phyloP scores from a whole-genome alignment of 345 rosid genomes.

The Pseudoturritis turrita region DNA sequence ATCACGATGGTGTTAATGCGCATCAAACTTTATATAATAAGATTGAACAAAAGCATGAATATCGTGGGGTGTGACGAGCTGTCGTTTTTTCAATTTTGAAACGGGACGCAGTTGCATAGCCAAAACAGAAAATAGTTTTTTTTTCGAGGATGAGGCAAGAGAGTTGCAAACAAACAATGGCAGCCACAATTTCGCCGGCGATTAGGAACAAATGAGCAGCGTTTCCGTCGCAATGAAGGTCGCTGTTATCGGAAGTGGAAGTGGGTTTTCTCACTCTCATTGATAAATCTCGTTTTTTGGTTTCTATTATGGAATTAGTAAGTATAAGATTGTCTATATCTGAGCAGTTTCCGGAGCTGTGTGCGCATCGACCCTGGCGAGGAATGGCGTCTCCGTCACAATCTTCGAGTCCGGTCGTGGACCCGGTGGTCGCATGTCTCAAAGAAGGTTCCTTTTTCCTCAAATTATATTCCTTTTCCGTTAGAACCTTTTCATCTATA shows the following conservation, averaged over 20 bases:
- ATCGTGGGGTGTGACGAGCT: background rate
- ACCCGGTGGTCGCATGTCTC: constrained; percentile 91
- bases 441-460: constrained; percentile 52
- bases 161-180: background rate
- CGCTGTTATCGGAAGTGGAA: constrained; percentile 80
- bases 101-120: constrained; percentile 9
- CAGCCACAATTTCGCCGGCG: constrained; percentile 25
- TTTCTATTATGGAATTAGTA: background rate
- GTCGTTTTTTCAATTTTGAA: background rate
- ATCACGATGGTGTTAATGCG: no score
- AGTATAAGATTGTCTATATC: background rate
- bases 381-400: constrained; percentile 66
- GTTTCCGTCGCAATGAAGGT: constrained; percentile 52
- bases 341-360: constrained; percentile 72
- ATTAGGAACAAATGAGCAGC: constrained; percentile 36
- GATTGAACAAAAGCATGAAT: no score
- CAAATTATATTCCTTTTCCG: background rate
- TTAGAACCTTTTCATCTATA: background rate
- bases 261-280: constrained; percentile 30
- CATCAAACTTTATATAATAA: no score
- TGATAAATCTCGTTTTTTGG: background rate
- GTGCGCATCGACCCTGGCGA: constrained; percentile 78
- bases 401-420: constrained; percentile 78
- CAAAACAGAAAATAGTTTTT: constrained; percentile 1
- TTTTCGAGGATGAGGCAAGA: background rate